Evolutionary conservation across 495 filamentous ascomycete genomes (phyloP).

Genomic region (Staphylotrichum longicolle): DNA sequence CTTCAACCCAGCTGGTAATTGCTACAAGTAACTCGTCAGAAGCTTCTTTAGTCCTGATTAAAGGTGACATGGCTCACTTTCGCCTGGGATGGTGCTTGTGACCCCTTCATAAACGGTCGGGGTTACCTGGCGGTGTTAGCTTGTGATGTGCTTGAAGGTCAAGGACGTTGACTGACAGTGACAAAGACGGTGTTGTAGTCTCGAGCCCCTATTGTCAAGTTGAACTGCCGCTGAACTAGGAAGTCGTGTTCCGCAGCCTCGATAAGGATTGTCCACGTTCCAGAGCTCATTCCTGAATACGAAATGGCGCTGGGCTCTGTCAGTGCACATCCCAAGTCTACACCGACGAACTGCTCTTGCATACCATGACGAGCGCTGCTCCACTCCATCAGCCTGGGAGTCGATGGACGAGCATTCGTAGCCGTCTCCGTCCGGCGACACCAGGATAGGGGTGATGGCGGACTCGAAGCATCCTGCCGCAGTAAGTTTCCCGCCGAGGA

Average conservation of each 20-base stretch:
- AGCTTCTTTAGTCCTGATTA: no score
- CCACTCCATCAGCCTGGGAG: conserved; percentile 23
- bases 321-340: neutral
- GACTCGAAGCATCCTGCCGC: conserved; percentile 23
- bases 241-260: conserved; percentile 29
- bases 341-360: no score
- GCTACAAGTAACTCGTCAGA: conserved; percentile 15
- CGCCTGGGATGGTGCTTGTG: conserved; percentile 22
- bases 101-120: conserved; percentile 27
- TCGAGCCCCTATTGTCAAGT: conserved; percentile 21
- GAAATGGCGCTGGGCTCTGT: conserved; percentile 19
- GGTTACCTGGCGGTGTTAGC: conserved; percentile 20
- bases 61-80: conserved; percentile 18
- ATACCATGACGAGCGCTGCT: conserved; percentile 32
- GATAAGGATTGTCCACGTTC: conserved; percentile 29
- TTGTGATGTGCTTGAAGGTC: neutral
- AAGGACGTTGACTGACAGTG: conserved; percentile 19
- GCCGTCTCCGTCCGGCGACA: conserved; percentile 31
- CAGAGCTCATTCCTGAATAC: conserved; percentile 27
- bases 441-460: conserved; percentile 32
- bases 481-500: neutral
- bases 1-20: conserved; percentile 22
- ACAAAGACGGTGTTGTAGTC: conserved; percentile 22
- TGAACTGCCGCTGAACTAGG: conserved; percentile 28
- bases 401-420: conserved; percentile 31